These are phyloP conservation scores for Diphasiastrum complanatum DNA, from an alignment of 83 land plant species.

Conservation along the genomic window DNA sequence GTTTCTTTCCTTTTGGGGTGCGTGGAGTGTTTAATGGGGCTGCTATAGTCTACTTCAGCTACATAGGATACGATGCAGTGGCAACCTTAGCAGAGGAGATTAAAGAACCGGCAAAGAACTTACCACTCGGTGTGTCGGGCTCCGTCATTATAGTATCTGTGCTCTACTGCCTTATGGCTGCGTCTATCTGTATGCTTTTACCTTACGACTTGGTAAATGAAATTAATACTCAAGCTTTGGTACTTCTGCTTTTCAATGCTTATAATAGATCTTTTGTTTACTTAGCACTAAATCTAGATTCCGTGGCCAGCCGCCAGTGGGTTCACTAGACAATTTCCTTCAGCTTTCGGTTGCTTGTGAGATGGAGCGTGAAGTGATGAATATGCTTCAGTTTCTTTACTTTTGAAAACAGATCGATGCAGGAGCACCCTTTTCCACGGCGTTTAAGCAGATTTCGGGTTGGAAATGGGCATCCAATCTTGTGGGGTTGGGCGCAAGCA, in stretches of 20 bases:
- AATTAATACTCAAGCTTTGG: neutral
- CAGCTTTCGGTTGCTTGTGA: too few species aligned
- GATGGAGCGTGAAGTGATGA: too few species aligned
- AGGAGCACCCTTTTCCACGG: constrained; percentile 72
- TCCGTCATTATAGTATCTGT: constrained; percentile 58
- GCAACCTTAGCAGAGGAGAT: constrained; percentile 83
- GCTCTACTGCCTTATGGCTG: constrained; percentile 66
- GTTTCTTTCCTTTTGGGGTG: constrained; percentile 64
- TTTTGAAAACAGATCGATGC: constrained; percentile 77
- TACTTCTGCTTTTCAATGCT: too few species aligned
- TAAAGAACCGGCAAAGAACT: constrained; percentile 49
- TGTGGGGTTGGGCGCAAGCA: constrained; percentile 68
- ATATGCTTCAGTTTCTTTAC: too few species aligned
- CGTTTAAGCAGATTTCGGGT: constrained; percentile 45
- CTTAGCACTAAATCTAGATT: too few species aligned
- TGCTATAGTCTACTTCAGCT: constrained; percentile 76
- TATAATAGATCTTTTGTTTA: too few species aligned
- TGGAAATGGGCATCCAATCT: constrained; percentile 82
- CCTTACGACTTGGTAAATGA: constrained; percentile 68
- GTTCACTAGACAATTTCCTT: too few species aligned
- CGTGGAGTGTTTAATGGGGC: constrained; percentile 63
- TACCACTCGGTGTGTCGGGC: constrained; percentile 68
- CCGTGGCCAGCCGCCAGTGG: too few species aligned
- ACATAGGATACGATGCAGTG: constrained; percentile 76
- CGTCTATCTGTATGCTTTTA: constrained; percentile 47